phyloP scores from a whole-genome alignment of 148 eudicot genomes.

The Spergularia marina region DNA sequence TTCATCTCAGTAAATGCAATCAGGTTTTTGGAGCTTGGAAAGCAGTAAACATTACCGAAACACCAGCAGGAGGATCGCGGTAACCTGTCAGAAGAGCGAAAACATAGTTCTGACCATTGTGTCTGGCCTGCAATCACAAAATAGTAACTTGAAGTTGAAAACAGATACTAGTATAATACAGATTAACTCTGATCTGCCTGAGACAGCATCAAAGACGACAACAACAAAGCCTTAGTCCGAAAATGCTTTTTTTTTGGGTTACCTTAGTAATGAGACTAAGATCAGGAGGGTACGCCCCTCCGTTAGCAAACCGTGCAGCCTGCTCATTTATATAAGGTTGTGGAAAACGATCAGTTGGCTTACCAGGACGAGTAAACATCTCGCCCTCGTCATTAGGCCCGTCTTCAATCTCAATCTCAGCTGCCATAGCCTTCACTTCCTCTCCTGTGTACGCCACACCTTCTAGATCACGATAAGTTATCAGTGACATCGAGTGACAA shows the following conservation, averaged over 20 bases:
- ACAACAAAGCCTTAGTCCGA: too few species aligned
- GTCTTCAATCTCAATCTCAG: constrained; percentile 74
- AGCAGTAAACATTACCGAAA: constrained; percentile 32
- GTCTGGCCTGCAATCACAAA: constrained; percentile 51
- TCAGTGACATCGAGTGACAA: constrained; percentile 73
- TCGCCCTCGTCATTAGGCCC: constrained; percentile 84
- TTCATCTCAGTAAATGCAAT: neutral
- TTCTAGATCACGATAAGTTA: constrained; percentile 65
- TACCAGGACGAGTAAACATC: constrained; percentile 74
- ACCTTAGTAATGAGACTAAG: constrained; percentile 83
- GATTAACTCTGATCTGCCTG: too few species aligned
- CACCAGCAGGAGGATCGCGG: constrained; percentile 83
- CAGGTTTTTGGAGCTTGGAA: neutral
- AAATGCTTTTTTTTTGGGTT: neutral
- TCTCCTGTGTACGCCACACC: constrained; percentile 83
- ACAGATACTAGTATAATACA: too few species aligned
- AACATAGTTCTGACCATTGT: constrained; percentile 71
- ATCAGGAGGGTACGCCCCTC: constrained; percentile 93
- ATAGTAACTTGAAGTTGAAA: too few species aligned
- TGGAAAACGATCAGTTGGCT: constrained; percentile 67
- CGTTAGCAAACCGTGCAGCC: constrained; percentile 87
- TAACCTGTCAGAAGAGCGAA: constrained; percentile 73
- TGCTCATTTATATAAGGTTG: constrained; percentile 65
- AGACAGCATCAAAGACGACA: neutral
- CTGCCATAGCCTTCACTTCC: constrained; percentile 73